A percentile compares a stretch with the other conserved stretches of the same genome.
Conservation (phyloP, 2,329 filamentous ascomycete genomes). For the Aspergillus persii region DNA sequence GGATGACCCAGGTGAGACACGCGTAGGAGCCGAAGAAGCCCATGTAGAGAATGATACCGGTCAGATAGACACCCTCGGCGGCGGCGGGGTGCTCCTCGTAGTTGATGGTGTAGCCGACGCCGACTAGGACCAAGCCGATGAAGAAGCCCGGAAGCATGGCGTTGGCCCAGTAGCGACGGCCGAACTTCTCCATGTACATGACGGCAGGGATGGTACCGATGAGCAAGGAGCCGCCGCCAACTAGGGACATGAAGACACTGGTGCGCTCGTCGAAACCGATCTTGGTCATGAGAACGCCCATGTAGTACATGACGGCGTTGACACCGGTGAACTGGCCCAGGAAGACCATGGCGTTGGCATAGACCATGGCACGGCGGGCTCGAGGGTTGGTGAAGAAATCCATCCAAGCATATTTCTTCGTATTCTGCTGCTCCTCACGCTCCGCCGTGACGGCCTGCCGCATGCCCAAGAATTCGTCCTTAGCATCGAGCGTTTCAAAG, state of each 20-base stretch:
- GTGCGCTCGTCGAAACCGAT: conserved; percentile 64
- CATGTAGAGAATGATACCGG: conserved; percentile 61
- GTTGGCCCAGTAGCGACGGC: conserved; percentile 72
- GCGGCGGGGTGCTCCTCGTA: conserved; percentile 46
- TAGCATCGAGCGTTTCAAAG: conserved; percentile 53
- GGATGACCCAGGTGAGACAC: conserved; percentile 64
- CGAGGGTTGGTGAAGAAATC: conserved; percentile 71
- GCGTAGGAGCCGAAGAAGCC: conserved; percentile 66
- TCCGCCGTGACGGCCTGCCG: conserved; percentile 62
- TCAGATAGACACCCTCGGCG: conserved; percentile 62
- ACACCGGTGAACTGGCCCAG: conserved; percentile 70
- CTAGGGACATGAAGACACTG: conserved; percentile 71
- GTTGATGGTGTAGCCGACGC: conserved; percentile 60
- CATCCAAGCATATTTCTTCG: conserved; percentile 64
- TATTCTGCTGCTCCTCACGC: conserved; percentile 51
- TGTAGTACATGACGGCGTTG: conserved; percentile 71
- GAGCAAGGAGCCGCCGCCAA: conserved; percentile 66
- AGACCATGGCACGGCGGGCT: conserved; percentile 63
- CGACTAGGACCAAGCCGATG: conserved; percentile 65
- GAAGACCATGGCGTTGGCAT: conserved; percentile 68
- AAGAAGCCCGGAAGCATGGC: conserved; percentile 71
- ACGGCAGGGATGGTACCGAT: conserved; percentile 67
- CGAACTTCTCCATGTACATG: conserved; percentile 69
- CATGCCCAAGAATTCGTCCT: conserved; percentile 72
- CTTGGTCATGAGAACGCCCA: conserved; percentile 64